Percentiles rank a stretch among this genome's conserved stretches.
These are phyloP conservation scores for Terfezia boudieri DNA, from an alignment of 495 filamentous ascomycete genomes.

Conservation along the genomic window DNA sequence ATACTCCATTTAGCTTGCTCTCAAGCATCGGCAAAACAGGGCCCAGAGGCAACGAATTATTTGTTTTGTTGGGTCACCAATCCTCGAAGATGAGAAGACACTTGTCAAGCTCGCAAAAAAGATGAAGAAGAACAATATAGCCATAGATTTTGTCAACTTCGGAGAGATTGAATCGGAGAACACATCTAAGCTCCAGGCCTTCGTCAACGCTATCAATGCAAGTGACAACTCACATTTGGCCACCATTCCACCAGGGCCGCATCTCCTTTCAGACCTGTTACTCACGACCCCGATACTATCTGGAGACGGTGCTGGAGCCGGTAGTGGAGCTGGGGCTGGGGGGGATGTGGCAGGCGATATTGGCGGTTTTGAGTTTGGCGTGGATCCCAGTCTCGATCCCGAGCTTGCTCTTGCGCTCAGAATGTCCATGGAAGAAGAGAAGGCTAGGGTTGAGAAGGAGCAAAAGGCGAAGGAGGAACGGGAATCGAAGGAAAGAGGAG, in stretches of 20 bases:
- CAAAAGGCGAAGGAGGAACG: constrained; percentile 43
- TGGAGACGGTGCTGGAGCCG: constrained; percentile 36
- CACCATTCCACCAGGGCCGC: constrained; percentile 72
- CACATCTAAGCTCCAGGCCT: constrained; percentile 74
- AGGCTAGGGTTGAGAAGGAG: constrained; percentile 63
- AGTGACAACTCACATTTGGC: constrained; percentile 77
- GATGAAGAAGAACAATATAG: constrained; percentile 92
- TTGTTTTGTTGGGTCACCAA: constrained; percentile 81
- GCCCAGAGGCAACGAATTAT: constrained; percentile 85
- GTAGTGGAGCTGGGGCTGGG: constrained; percentile 33
- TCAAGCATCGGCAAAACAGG: constrained; percentile 96
- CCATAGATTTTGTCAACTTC: constrained; percentile 82
- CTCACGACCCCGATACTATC: constrained; percentile 74
- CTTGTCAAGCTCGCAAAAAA: constrained; percentile 81
- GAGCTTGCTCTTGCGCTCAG: constrained; percentile 74
- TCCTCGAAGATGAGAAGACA: constrained; percentile 68
- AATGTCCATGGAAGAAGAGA: constrained; percentile 95
- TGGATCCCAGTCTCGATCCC: constrained; percentile 64
- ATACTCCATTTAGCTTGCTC: constrained; percentile 43
- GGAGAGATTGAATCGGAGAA: constrained; percentile 80
- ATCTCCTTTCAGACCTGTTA: constrained; percentile 80
- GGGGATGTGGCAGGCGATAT: constrained; percentile 23
- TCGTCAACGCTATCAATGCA: constrained; percentile 77
- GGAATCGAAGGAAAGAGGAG: constrained; percentile 26
- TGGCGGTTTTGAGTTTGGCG: constrained; percentile 43